These are phyloP conservation scores for Craterostigma plantagineum DNA, from an alignment of 257 asterid species.

Conservation along the genomic window DNA sequence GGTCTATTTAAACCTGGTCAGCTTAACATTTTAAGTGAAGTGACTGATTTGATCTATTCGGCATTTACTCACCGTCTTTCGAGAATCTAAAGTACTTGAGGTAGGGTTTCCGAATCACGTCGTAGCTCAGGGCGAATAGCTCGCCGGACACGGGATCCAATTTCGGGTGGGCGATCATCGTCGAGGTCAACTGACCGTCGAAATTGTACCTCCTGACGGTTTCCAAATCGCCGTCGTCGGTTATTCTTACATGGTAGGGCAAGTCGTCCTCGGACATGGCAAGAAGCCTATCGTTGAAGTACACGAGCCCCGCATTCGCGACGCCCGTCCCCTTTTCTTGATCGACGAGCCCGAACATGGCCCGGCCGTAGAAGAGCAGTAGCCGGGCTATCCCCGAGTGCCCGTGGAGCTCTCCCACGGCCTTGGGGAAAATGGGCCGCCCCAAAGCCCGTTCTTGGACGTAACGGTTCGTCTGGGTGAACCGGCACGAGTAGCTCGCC, in stretches of 20 bases:
- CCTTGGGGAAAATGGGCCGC: not conserved
- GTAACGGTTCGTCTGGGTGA: not conserved
- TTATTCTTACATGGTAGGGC: not conserved
- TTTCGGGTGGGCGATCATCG: conserved; percentile 1
- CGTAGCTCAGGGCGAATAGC: not conserved
- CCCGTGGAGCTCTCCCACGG: not conserved
- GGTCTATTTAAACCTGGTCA: no score
- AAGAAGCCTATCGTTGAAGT: not conserved
- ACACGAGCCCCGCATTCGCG: not conserved
- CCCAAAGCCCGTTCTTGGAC: conserved; percentile 2
- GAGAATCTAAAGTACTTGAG: not conserved
- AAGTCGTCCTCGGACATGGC: not conserved
- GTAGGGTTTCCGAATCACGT: not conserved
- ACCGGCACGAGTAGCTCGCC: not conserved
- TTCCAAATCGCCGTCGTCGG: not conserved
- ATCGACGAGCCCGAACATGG: not conserved
- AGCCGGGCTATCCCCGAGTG: no score
- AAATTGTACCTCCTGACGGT: not conserved
- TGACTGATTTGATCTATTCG: no score
- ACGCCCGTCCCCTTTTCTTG: not conserved
- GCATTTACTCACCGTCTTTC: not conserved
- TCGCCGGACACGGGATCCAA: conserved; percentile 1
- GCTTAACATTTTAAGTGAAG: no score
- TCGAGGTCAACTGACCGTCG: not conserved
- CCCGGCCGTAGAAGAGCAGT: no score